Conservation (phyloP, 164 flowering plant species). For the Cinnamomum micranthum region DNA sequence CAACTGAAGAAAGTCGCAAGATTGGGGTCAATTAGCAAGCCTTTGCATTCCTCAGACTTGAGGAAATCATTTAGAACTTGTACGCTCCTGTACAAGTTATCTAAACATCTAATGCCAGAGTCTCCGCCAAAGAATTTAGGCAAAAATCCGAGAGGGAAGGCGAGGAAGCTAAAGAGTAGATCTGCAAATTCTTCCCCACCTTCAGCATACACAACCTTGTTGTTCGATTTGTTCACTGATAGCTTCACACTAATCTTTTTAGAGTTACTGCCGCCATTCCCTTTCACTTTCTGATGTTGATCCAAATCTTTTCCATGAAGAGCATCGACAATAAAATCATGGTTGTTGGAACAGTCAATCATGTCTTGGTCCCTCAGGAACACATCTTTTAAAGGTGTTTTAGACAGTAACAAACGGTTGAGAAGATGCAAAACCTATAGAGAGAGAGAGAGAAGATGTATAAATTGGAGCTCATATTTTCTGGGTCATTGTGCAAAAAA, state of each 20-base stretch:
- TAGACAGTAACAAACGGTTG: not conserved
- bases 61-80: not conserved
- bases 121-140: not conserved
- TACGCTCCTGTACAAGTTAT: slow-evolving; percentile 1
- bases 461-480: too few species aligned
- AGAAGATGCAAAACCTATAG: not conserved
- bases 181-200: not conserved
- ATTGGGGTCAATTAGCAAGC: slow-evolving; percentile 12
- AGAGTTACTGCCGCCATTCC: not conserved
- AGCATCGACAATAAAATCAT: not conserved
- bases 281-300: not conserved
- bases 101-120: not conserved
- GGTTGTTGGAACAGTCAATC: too few species aligned
- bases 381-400: not conserved
- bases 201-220: not conserved
- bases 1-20: not conserved
- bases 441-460: too few species aligned
- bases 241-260: slow-evolving; percentile 2
- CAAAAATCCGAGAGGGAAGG: not conserved
- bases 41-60: slow-evolving; percentile 4
- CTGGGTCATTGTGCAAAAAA: too few species aligned
- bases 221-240: not conserved
- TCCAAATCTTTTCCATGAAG: not conserved
- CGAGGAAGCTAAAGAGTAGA: not conserved
- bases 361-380: not conserved